Base-by-base conservation (phyloP, 768 basidiomycete species). In the Postia placenta region DNA sequence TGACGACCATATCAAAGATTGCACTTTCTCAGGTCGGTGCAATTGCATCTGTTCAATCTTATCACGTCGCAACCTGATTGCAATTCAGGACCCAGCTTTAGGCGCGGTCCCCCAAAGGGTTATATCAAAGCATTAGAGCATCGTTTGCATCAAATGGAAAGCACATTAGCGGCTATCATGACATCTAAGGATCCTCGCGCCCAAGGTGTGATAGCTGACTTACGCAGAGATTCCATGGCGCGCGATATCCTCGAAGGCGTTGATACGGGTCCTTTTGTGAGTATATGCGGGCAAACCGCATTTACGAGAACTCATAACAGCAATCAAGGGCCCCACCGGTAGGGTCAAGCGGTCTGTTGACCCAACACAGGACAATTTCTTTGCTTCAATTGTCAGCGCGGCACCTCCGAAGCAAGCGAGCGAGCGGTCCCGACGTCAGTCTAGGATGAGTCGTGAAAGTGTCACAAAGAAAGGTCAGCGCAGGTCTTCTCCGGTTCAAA, bases 71-170 rank as follows among this genome's bases (percentile, higher is more conserved):
- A 14, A 17, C 23, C 24, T 33, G 26, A 11, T 42, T 7, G 20
- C 36, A 9, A 5, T 19, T 12, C 47, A 88, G 87, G 83, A 27
- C 85, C 85, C 0, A 86, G 80, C 59, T 84, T 84, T 60, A 85
- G 85, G 59, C 81, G 90, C 12, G 91, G 90, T 7, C 87, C 87
- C n/a, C 87, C 88, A 3, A 90, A 90, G 60, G 92, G 92, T 19
- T 94, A 94, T 64, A 92, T 94, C 45, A 86, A 92, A 62, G 91
- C 91, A 27, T 87, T 94, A 45, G 92, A 94, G 66, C 86, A 88
- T 49, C 70, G 91, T 55, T 84, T 91, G 79, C 92, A 94, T 57
- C 87, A 92, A 62, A 86, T 93, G 56, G 92, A 94, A 66, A 87
- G 91, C 11, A 68, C 94, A 14, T 73, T 94, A 2, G 92, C 89